Percentiles rank a stretch among this genome's conserved stretches.
phyloP scores from a whole-genome alignment of 495 filamentous ascomycete genomes.

The Talaromyces ruber region DNA sequence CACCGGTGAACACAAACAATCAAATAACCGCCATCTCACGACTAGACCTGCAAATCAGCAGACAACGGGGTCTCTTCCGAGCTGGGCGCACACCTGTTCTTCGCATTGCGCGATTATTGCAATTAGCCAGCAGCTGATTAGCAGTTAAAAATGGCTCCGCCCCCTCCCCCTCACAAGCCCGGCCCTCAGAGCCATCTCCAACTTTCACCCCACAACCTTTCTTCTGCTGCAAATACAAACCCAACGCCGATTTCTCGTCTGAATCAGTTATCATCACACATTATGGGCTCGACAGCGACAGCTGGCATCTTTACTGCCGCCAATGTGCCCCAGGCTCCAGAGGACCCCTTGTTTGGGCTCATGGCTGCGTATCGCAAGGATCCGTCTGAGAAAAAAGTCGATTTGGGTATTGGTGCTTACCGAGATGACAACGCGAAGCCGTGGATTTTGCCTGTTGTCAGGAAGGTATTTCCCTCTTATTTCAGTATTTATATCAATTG shows the following conservation, averaged over 20 bases:
- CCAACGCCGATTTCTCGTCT: conserved; percentile 27
- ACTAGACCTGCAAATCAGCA: not conserved
- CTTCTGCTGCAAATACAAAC: conserved; percentile 10
- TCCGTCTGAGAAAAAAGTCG: conserved; percentile 77
- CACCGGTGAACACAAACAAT: not conserved
- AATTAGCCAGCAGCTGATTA: not conserved
- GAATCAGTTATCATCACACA: conserved; percentile 32
- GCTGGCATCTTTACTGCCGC: conserved; percentile 68
- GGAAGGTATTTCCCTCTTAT: conserved; percentile 54
- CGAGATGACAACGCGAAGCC: conserved; percentile 92
- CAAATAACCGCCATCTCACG: not conserved
- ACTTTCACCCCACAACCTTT: conserved; percentile 4
- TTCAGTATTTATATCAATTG: conserved; percentile 3
- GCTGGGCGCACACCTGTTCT: not conserved
- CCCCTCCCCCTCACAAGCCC: not conserved
- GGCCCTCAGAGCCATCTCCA: conserved; percentile 13
- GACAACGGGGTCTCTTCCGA: not conserved
- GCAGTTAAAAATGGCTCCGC: not conserved
- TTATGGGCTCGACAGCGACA: conserved; percentile 30
- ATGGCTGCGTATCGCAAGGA: conserved; percentile 85
- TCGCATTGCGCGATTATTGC: not conserved
- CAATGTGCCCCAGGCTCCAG: conserved; percentile 80
- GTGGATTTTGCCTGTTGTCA: conserved; percentile 96
- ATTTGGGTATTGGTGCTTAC: conserved; percentile 95
- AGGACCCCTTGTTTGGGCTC: conserved; percentile 92